Conservation (phyloP, 108 stramenopile genomes). For the Schizochytrium sp. region DNA sequence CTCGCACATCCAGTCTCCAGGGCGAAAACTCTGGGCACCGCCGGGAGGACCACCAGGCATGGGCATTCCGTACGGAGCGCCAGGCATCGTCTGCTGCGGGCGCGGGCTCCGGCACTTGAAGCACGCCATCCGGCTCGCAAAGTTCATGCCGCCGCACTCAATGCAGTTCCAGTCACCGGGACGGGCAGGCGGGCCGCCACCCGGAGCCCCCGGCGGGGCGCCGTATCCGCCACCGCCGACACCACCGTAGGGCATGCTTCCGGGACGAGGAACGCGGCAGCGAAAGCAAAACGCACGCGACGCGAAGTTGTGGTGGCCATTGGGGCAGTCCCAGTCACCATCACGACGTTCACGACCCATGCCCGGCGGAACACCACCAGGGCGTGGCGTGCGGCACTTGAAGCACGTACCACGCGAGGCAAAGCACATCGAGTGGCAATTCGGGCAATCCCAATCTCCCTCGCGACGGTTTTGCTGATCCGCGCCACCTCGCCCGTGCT, state of each 20-base stretch:
- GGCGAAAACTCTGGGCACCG: background rate
- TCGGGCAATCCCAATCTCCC: background rate
- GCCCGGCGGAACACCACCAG: background rate
- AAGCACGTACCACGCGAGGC: background rate
- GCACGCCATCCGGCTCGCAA: background rate
- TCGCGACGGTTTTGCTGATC: background rate
- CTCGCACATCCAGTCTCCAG: background rate
- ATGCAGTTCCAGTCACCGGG: constrained; percentile 13
- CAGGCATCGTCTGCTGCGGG: background rate
- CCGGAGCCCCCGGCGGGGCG: background rate
- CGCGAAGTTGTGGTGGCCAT: background rate
- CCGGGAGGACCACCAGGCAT: background rate
- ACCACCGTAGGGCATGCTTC: background rate
- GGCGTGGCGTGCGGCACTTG: constrained; percentile 1
- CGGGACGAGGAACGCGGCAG: background rate
- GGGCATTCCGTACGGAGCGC: background rate
- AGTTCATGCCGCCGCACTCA: background rate
- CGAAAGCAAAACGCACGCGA: background rate
- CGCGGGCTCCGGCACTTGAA: background rate
- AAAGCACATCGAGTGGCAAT: background rate
- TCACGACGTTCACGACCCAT: background rate
- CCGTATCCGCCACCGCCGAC: background rate
- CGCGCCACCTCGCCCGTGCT: background rate
- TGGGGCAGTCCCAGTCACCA: background rate
- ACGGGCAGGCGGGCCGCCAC: background rate